Evolutionary conservation across 257 asterid genomes (phyloP).

Genomic region (Ajuga chamaepitys): DNA sequence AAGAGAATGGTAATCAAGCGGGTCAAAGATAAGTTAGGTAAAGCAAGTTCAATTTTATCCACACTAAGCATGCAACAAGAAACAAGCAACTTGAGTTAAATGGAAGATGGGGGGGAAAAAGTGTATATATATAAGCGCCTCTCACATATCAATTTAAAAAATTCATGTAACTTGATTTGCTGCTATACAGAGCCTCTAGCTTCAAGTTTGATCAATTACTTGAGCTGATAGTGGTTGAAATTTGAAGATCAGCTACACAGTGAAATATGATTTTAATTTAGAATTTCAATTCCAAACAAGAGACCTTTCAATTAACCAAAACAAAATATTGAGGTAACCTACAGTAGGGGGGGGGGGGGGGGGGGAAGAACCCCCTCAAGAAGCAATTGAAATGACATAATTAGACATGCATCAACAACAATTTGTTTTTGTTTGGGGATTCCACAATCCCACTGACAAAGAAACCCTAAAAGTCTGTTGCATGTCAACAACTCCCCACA

Average conservation of each 20-base stretch:
- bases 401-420: conserved; percentile 26
- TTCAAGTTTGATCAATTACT: not conserved
- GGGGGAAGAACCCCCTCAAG: too few relatives aligned
- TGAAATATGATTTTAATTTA: not conserved
- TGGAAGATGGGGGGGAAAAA: too few relatives aligned
- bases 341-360: too few relatives aligned
- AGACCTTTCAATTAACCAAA: not conserved
- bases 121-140: too few relatives aligned
- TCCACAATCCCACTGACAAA: conserved; percentile 1
- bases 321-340: too few relatives aligned
- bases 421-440: conserved; percentile 1
- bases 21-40: not conserved
- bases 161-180: not conserved
- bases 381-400: conserved; percentile 3
- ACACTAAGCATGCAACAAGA: not conserved
- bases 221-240: not conserved
- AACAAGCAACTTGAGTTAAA: not conserved
- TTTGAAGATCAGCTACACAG: not conserved
- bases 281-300: not conserved
- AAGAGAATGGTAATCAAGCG: not conserved
- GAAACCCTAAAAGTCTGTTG: conserved; percentile 25
- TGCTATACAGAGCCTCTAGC: not conserved
- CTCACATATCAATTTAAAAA: not conserved
- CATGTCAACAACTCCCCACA: conserved; percentile 28
- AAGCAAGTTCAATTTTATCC: not conserved